Evolutionary conservation across 2,329 filamentous ascomycete species (phyloP).

Genomic region (Trichoderma arundinaceum): DNA sequence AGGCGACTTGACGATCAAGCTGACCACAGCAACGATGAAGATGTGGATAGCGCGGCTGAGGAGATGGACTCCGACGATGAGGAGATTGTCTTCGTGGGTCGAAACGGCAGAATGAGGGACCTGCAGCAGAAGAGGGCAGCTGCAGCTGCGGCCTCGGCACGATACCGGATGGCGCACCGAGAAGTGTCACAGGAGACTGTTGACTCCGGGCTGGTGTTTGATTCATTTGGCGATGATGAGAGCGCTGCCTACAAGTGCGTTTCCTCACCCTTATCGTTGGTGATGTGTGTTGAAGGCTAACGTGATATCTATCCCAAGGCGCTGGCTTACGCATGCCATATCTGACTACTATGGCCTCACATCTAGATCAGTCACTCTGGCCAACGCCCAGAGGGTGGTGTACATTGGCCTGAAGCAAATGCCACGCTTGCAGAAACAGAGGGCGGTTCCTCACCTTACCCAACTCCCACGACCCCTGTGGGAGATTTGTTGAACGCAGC

Average conservation of each 20-base stretch:
- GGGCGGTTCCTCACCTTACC: constrained; percentile 34
- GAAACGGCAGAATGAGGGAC: constrained; percentile 63
- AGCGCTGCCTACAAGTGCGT: constrained; percentile 82
- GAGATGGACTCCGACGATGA: constrained; percentile 67
- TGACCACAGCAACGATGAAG: constrained; percentile 25
- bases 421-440: constrained; percentile 36
- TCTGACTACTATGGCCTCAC: constrained; percentile 89
- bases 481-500: constrained; percentile 58
- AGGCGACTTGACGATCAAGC: constrained; percentile 16
- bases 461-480: constrained; percentile 67
- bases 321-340: constrained; percentile 92
- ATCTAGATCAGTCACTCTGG: constrained; percentile 79
- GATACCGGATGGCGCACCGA: constrained; percentile 57
- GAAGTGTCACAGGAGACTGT: constrained; percentile 64
- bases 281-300: background rate
- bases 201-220: constrained; percentile 75
- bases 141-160: constrained; percentile 45
- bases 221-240: constrained; percentile 76
- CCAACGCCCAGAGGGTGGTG: constrained; percentile 75
- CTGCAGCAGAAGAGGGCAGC: constrained; percentile 46
- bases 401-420: constrained; percentile 75
- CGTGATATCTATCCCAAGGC: constrained; percentile 52
- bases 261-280: background rate
- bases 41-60: constrained; percentile 42
- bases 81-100: constrained; percentile 88